Conservation (phyloP, 2,329 filamentous ascomycete genomes). For the Colletotrichum coccodes region DNA sequence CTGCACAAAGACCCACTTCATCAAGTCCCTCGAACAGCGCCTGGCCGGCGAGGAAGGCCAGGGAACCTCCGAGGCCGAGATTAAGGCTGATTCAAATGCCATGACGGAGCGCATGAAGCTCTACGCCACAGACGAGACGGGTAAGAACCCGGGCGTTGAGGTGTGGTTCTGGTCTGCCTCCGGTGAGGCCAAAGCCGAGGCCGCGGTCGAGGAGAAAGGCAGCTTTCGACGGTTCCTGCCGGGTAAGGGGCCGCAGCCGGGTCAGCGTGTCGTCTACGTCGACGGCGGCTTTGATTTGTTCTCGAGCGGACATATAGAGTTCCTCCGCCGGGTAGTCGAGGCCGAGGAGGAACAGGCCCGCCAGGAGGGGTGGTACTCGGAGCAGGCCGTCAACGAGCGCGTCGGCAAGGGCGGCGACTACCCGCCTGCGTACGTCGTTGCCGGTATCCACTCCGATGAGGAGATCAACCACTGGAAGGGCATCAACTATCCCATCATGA, state of each 20-base stretch:
- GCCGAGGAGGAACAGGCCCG: conserved; percentile 77
- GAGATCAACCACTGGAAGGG: conserved; percentile 98
- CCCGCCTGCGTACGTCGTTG: conserved; percentile 85
- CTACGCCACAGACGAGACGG: conserved; percentile 89
- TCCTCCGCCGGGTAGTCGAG: conserved; percentile 80
- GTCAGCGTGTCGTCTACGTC: conserved; percentile 91
- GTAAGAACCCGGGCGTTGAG: conserved; percentile 79
- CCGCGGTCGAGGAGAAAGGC: conserved; percentile 68
- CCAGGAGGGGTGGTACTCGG: conserved; percentile 78
- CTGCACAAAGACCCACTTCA: conserved; percentile 94
- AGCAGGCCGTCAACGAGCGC: conserved; percentile 71
- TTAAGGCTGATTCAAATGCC: conserved; percentile 67
- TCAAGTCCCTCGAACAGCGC: conserved; percentile 77
- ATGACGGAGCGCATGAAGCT: conserved; percentile 83
- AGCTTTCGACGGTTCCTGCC: conserved; percentile 74
- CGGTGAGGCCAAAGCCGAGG: conserved; percentile 54
- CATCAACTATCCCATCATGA: conserved; percentile 99
- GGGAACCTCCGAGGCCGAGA: conserved; percentile 73
- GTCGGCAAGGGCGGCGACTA: conserved; percentile 78
- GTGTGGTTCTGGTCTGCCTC: conserved; percentile 85
- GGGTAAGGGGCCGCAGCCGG: conserved; percentile 77
- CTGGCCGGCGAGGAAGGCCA: conserved; percentile 79
- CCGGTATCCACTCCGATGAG: conserved; percentile 92
- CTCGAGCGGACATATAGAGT: conserved; percentile 96
- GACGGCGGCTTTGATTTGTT: conserved; percentile 98